Conservation (phyloP, 371 early-diverging fungal genomes). For the Lichtheimia ornata region DNA sequence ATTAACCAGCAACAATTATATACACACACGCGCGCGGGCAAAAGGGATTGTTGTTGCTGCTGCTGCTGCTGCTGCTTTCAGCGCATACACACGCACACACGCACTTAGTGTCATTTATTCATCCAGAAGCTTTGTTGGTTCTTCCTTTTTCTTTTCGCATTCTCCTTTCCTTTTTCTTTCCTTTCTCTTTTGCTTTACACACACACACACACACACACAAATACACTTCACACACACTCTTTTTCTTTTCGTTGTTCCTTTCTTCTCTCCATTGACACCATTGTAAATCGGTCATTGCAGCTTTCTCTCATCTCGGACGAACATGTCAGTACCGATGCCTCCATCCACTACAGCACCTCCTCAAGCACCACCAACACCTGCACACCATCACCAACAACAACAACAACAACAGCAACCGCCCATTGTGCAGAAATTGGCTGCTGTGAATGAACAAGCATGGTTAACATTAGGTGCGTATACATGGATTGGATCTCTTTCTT, state of each 20-base stretch:
- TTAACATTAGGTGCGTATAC: slow-evolving; percentile 63
- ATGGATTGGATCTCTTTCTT: not conserved
- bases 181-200: not conserved
- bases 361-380: slow-evolving; percentile 7
- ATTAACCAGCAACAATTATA: too few relatives aligned
- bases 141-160: slow-evolving; percentile 4
- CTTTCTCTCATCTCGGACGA: slow-evolving; percentile 8
- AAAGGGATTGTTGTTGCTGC: slow-evolving; percentile 2
- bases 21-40: too few relatives aligned
- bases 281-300: not conserved
- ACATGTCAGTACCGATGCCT: slow-evolving; percentile 21
- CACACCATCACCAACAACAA: slow-evolving; percentile 5
- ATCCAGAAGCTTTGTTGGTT: not conserved
- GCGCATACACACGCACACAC: too few relatives aligned
- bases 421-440: slow-evolving; percentile 61
- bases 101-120: not conserved
- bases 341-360: slow-evolving; percentile 15
- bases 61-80: slow-evolving; percentile 4
- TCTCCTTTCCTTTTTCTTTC: slow-evolving; percentile 13
- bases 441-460: slow-evolving; percentile 79
- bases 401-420: slow-evolving; percentile 20
- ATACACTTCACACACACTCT: too few relatives aligned
- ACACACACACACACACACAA: too few relatives aligned
- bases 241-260: slow-evolving; percentile 13
- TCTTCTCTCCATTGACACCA: slow-evolving; percentile 4